These are phyloP conservation scores for Chalciporus piperatus DNA, from an alignment of 768 basidiomycete genomes.

Conservation along the genomic window DNA sequence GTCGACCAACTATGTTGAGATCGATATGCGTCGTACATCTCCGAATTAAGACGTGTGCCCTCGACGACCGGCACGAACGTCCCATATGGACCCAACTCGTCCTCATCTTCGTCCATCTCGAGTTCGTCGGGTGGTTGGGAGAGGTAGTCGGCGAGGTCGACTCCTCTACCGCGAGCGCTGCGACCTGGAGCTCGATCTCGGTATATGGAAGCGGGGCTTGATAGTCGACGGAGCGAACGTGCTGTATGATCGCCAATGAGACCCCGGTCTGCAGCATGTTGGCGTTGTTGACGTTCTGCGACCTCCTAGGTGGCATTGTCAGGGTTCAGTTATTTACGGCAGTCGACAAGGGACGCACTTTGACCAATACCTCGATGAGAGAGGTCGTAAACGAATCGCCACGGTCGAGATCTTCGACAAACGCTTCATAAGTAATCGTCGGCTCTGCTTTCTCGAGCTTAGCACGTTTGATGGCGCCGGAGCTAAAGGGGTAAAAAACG, in stretches of 20 bases:
- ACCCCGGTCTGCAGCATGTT: constrained; percentile 47
- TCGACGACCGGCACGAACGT: constrained; percentile 40
- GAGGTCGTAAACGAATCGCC: constrained; percentile 81
- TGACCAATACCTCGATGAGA: constrained; percentile 73
- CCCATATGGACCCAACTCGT: constrained; percentile 49
- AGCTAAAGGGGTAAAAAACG: constrained; percentile 37
- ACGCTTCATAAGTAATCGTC: constrained; percentile 67
- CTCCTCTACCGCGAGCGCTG: constrained; percentile 30
- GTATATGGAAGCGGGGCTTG: constrained; percentile 52
- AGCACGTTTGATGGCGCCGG: constrained; percentile 68
- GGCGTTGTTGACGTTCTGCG: constrained; percentile 65
- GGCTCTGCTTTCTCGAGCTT: constrained; percentile 64
- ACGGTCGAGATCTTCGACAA: constrained; percentile 72
- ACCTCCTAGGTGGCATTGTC: constrained; percentile 54
- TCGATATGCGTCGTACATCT: constrained; percentile 64
- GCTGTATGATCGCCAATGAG: constrained; percentile 69
- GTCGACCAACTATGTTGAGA: constrained; percentile 34
- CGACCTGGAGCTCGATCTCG: constrained; percentile 43
- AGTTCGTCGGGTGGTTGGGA: constrained; percentile 53
- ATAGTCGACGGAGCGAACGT: constrained; percentile 56
- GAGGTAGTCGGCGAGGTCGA: constrained; percentile 51
- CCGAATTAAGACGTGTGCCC: constrained; percentile 54
- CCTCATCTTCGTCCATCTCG: constrained; percentile 67
- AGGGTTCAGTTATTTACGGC: not conserved
- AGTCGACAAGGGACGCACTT: constrained; percentile 43